Evolutionary conservation across 78 protist genomes (phyloP), one percentile per base, ranked within the genome.

Genomic region (Kipferlia bialata): DNA sequence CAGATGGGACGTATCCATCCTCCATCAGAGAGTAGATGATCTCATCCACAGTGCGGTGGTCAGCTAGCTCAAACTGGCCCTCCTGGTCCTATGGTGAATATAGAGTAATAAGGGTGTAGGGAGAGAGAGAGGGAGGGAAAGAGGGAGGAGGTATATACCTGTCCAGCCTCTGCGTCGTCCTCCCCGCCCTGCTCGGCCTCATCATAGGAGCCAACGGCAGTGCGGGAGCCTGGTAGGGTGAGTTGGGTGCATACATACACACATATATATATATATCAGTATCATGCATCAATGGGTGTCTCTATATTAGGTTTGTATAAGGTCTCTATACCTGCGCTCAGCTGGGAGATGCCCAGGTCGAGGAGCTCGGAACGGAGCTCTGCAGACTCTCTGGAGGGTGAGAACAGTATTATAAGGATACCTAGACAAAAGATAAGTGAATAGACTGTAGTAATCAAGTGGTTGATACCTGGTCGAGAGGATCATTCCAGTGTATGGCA

Each of bases 401-500:
- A n/a, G n/a, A n/a, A n/a, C n/a, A n/a, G n/a, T n/a, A n/a, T n/a
- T n/a, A n/a, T n/a, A n/a, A n/a, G n/a, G n/a, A n/a, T n/a, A n/a
- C n/a, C n/a, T n/a, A n/a, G n/a, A n/a, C n/a, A n/a, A n/a, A n/a
- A n/a, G n/a, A n/a, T n/a, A n/a, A n/a, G n/a, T n/a, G n/a, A n/a
- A n/a, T n/a, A n/a, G n/a, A n/a, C n/a, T n/a, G n/a, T n/a, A n/a
- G n/a, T n/a, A n/a, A n/a, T n/a, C n/a, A n/a, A n/a, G n/a, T n/a
- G n/a, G n/a, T n/a, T n/a, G n/a, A n/a, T n/a, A n/a, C n/a, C n/a
- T n/a, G 55, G 71, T 10, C 48, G n/a, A 5, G 56, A 66, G 45
- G 57, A 66, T 45, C 54, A 45, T 45, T 31, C 71, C 71, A 2
- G 71, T 66, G 71, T 66, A 66, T 12, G 71, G 71, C 59, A 66